Base-by-base conservation (phyloP, 805 yeast genomes). In the Metschnikowia bowlesiae region DNA sequence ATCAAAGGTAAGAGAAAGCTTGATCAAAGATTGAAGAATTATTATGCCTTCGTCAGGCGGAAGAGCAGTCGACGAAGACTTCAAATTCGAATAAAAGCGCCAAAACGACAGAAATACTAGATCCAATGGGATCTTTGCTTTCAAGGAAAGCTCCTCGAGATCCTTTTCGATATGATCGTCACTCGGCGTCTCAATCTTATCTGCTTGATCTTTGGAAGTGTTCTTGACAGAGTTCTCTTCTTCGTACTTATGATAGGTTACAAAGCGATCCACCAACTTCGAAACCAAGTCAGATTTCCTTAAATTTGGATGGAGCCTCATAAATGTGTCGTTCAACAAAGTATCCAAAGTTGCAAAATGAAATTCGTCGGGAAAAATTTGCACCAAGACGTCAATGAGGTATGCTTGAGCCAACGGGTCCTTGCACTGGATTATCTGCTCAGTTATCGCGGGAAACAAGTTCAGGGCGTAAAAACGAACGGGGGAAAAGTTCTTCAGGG, bases 351-450 rank as follows among this genome's bases (percentile, higher is more conserved):
- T 88, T 18, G 76, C 76, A 52, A 90, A 69, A 61, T 94, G 98
- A 65, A 86, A 92, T 55, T 87, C 89, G 61, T 89, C 97, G 0
- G 98, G 97, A 71, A 94, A 94, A 1, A 91, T 95, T 64, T 92
- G 97, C 49, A 91, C 85, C 47, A 94, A 76, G 10, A 94, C 96
- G 62, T 94, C 99, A 45, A 91, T 74, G 50, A 94, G 70, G 63
- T 94, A 94, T 62, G 86, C 91, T 69, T 94, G 99, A 4, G 98
- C 97, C 52, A 94, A 76, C 30, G 83, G 84, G 64, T 94, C 99
- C 52, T 87, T 80, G 64, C 98, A 94, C 64, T 91, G 97, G 10
- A 91, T 82, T 35, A 92, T 85, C 66, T 94, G 99, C 59, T 91
- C 96, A 34, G 92, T 75, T 11, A 92, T 75, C 0, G 82, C 78